Base-by-base conservation (phyloP, 345 rosid genomes). In the Nasturtium officinale region DNA sequence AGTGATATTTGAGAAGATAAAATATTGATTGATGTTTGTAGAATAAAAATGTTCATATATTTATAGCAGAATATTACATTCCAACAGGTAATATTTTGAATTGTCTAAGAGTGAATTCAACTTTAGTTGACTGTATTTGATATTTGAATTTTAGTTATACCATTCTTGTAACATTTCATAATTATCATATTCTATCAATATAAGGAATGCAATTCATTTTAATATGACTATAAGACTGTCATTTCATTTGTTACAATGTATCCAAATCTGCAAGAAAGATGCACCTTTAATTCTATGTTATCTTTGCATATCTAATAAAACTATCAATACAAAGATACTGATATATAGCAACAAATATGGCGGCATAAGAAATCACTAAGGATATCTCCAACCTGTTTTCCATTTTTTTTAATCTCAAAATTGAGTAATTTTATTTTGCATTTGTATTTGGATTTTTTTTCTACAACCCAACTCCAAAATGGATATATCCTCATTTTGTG, bases 201-300 rank as follows among this genome's bases (percentile, higher is more conserved):
- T 6, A 75, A 50, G 78, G 78, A 15, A 75, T 61, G 42, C 3
- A 45, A 61, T 69, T 45, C 7, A 69, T 43, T 30, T 6, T 25
- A 25, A 40, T 76, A 61, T 74, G 78, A 53, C 64, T 69, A 67
- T 21, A 29, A 29, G 17, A 16, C 46, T 75, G 0, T 61, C n/a
- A 59, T 40, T 60, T 32, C 15, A 42, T 30, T 59, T 75, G 57
- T 26, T 75, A 53, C 74, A 68, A 42, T 68, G 69, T 23, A 68
- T 52, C 23, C 32, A 38, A 48, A 74, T 74, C 73, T 66, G 53
- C 35, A 9, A 53, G 32, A 67, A 53, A 38, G 35, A 67, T 67
- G 16, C 21, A 23, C 26, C 2, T 65, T 10, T 73, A 7, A 66
- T 16, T 50, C 11, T 42, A 37, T 37, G 21, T 48, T 38, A 56